A percentile compares a stretch with the other conserved stretches of the same genome.
Conservation (phyloP, 257 asterid genomes). For the Henckelia pumila region DNA sequence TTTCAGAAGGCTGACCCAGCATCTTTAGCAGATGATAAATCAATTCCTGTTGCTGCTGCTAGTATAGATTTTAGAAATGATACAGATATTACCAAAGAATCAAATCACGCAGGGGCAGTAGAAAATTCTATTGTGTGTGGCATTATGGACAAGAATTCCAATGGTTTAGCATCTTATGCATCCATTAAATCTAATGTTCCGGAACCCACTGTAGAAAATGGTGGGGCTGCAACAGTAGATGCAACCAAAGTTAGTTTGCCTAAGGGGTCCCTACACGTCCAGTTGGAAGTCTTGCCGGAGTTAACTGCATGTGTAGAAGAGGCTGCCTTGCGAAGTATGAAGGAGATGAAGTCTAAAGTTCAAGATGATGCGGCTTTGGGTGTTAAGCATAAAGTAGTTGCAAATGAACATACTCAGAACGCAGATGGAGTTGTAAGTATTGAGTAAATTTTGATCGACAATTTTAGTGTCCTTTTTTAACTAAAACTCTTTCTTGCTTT, state of each 20-base stretch:
- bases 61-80: conserved; percentile 32
- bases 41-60: conserved; percentile 29
- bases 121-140: conserved; percentile 37
- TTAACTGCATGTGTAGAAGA: conserved; percentile 61
- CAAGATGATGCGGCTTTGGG: conserved; percentile 38
- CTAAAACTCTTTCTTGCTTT: conserved; percentile 24
- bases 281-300: conserved; percentile 62
- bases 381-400: conserved; percentile 30
- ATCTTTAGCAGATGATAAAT: conserved; percentile 33
- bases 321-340: conserved; percentile 52
- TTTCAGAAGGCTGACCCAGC: conserved; percentile 34
- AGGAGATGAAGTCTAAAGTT: conserved; percentile 59
- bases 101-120: conserved; percentile 23
- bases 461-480: background rate
- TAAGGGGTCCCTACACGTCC: conserved; percentile 37
- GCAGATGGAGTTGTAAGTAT: conserved; percentile 56
- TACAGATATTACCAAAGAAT: conserved; percentile 27
- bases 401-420: conserved; percentile 46
- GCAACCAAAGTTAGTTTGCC: conserved; percentile 27
- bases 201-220: conserved; percentile 28
- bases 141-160: conserved; percentile 28
- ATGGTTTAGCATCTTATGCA: conserved; percentile 28
- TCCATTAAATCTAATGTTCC: conserved; percentile 25
- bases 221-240: conserved; percentile 32
- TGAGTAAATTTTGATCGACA: conserved; percentile 11